Conservation (phyloP, 177 flowering plant genomes). For the Vitis hybrid region DNA sequence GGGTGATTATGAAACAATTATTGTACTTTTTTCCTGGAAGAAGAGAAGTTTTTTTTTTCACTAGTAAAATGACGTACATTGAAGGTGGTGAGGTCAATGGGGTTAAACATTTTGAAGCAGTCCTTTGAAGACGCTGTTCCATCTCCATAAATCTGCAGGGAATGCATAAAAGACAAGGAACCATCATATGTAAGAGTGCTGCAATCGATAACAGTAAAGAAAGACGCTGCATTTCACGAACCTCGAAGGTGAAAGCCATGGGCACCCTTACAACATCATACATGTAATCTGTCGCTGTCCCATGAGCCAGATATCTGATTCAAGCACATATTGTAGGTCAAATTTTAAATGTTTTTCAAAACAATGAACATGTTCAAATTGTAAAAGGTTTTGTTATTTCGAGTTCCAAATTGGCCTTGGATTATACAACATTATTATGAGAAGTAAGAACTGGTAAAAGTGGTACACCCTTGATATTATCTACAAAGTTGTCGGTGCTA, state of each 20-base stretch:
- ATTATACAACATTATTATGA: too few species aligned
- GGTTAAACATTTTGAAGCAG: constrained; percentile 98
- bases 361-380: neutral
- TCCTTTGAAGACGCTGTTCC: constrained; percentile 70
- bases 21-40: too few species aligned
- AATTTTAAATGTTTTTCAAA: neutral
- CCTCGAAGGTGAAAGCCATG: constrained; percentile 99
- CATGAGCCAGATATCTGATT: constrained; percentile 91
- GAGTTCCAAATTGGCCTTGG: too few species aligned
- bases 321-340: neutral
- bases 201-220: neutral
- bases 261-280: constrained; percentile 81
- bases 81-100: constrained; percentile 62
- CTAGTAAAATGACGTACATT: constrained; percentile 43
- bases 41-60: neutral
- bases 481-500: too few species aligned
- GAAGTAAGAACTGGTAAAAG: too few species aligned
- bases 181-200: neutral
- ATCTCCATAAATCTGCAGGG: constrained; percentile 86
- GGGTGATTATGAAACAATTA: neutral
- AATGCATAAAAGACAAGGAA: neutral
- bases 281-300: constrained; percentile 97
- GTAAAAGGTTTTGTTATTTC: too few species aligned
- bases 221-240: constrained; percentile 28
- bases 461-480: too few species aligned